Evolutionary conservation across 1,139 yeast species (phyloP).

Genomic region (Suhomyces anneliseae): DNA sequence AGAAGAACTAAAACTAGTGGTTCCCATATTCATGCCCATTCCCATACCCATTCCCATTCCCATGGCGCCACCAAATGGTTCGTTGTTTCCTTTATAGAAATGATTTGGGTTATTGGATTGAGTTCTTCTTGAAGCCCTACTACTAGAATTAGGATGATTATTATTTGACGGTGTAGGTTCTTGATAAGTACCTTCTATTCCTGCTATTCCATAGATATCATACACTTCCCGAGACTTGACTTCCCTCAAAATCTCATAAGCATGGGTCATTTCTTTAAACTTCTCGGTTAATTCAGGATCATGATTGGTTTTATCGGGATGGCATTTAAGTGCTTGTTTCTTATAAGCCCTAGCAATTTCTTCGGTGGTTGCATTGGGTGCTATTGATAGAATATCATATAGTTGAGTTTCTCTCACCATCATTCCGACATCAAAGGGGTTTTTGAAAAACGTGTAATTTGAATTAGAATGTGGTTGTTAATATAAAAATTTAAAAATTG

Average conservation of each 20-base stretch:
- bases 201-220: slow-evolving; percentile 42
- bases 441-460: too few relatives aligned
- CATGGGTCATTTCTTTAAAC: slow-evolving; percentile 45
- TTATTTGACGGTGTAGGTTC: slow-evolving; percentile 6
- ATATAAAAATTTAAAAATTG: too few relatives aligned
- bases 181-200: slow-evolving; percentile 33
- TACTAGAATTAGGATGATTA: slow-evolving; percentile 1
- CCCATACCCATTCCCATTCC: slow-evolving; percentile 6
- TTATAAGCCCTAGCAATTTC: slow-evolving; percentile 44
- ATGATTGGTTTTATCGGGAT: slow-evolving; percentile 51
- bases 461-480: too few relatives aligned
- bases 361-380: slow-evolving; percentile 35
- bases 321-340: slow-evolving; percentile 42
- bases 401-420: slow-evolving; percentile 36
- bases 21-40: slow-evolving; percentile 1
- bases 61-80: neutral
- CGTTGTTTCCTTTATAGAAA: neutral
- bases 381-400: slow-evolving; percentile 41
- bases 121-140: slow-evolving; percentile 7
- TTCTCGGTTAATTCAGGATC: slow-evolving; percentile 44
- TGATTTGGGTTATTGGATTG: neutral
- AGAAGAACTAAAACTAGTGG: slow-evolving; percentile 13
- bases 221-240: slow-evolving; percentile 30
- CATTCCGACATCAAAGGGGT: neutral
- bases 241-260: slow-evolving; percentile 44